Percentiles rank a stretch among this genome's conserved stretches.
phyloP scores from a whole-genome alignment of 768 basidiomycete genomes.

The Xerocomellus intermedius region DNA sequence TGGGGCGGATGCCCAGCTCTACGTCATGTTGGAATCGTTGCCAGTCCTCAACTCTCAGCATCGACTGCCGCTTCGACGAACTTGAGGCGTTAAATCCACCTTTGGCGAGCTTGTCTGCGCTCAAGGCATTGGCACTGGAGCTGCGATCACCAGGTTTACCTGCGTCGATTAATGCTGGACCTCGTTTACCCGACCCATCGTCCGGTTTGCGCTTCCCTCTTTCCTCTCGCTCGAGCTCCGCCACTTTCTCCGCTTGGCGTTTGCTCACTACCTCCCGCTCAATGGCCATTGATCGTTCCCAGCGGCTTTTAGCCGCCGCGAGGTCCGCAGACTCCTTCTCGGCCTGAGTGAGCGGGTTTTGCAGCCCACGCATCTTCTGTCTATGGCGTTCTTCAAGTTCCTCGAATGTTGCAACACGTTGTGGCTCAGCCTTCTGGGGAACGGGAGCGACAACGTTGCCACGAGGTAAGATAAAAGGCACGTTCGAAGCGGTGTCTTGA shows the following conservation, averaged over 20 bases:
- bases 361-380: slow-evolving; percentile 78
- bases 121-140: slow-evolving; percentile 38
- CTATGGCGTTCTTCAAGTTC: slow-evolving; percentile 85
- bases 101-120: slow-evolving; percentile 57
- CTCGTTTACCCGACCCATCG: slow-evolving; percentile 40
- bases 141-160: slow-evolving; percentile 38
- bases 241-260: slow-evolving; percentile 70
- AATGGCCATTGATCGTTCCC: slow-evolving; percentile 73
- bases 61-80: slow-evolving; percentile 64
- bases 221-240: slow-evolving; percentile 47
- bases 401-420: slow-evolving; percentile 77
- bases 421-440: slow-evolving; percentile 48
- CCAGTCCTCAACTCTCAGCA: slow-evolving; percentile 85
- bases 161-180: slow-evolving; percentile 28
- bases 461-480: slow-evolving; percentile 47
- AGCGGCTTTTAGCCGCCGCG: slow-evolving; percentile 71
- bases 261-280: slow-evolving; percentile 75
- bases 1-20: slow-evolving; percentile 32
- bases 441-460: slow-evolving; percentile 37
- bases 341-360: slow-evolving; percentile 79
- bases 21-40: slow-evolving; percentile 65
- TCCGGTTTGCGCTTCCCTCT: slow-evolving; percentile 45
- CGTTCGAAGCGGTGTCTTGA: slow-evolving; percentile 34
- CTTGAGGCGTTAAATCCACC: slow-evolving; percentile 30
- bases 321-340: slow-evolving; percentile 76